Conservation (phyloP, 2,329 filamentous ascomycete genomes). For the Juglanconis oblonga region DNA sequence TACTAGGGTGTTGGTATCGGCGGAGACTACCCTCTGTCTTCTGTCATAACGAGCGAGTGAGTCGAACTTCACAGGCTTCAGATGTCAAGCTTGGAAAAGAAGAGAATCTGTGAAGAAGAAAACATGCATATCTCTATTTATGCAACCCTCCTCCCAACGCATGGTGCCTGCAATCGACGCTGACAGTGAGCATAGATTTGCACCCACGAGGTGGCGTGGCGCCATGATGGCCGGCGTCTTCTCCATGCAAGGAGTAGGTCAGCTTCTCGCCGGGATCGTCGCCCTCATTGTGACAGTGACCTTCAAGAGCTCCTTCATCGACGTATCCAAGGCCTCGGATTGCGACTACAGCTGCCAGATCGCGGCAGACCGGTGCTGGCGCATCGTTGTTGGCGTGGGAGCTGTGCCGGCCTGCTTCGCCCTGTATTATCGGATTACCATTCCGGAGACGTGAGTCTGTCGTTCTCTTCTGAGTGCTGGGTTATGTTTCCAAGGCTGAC, state of each 20-base stretch:
- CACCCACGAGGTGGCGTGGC: slow-evolving; percentile 76
- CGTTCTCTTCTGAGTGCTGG: slow-evolving; percentile 52
- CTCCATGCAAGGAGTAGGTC: slow-evolving; percentile 81
- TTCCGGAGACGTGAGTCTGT: slow-evolving; percentile 64
- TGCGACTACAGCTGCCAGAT: slow-evolving; percentile 64
- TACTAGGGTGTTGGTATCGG: slow-evolving; percentile 67
- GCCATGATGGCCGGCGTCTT: slow-evolving; percentile 84
- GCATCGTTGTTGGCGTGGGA: slow-evolving; percentile 76
- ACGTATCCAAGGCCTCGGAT: slow-evolving; percentile 35
- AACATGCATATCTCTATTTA: too few relatives aligned
- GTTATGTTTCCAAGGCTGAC: background rate
- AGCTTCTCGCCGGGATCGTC: slow-evolving; percentile 68
- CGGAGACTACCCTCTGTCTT: slow-evolving; percentile 77
- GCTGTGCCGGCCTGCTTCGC: slow-evolving; percentile 75
- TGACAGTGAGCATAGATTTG: slow-evolving; percentile 53
- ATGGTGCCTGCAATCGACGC: slow-evolving; percentile 8
- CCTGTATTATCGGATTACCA: slow-evolving; percentile 82
- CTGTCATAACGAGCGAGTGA: slow-evolving; percentile 75
- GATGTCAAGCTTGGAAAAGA: too few relatives aligned
- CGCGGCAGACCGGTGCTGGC: slow-evolving; percentile 79
- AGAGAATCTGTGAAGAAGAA: too few relatives aligned
- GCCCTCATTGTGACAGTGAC: slow-evolving; percentile 65
- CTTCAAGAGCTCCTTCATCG: slow-evolving; percentile 53
- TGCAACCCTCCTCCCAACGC: background rate
- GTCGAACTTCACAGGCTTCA: slow-evolving; percentile 16